Percentiles rank a stretch among this genome's conserved stretches.
Conservation (phyloP, 768 basidiomycete species). For the Russula abietina region DNA sequence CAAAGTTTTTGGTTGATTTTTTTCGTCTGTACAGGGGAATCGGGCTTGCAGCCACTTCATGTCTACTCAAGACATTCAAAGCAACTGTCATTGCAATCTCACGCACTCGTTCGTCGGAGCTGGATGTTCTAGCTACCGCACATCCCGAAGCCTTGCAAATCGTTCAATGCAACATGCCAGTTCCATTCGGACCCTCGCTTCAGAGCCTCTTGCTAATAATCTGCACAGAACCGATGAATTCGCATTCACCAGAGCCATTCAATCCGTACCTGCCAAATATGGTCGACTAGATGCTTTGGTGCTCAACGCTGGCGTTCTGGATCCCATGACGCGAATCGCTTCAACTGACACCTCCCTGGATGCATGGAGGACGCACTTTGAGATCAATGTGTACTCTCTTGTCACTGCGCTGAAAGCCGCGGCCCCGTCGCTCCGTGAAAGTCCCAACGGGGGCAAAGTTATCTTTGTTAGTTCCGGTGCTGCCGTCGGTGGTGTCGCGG, state of each 20-base stretch:
- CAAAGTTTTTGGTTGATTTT: neutral
- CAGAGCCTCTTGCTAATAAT: conserved; percentile 7
- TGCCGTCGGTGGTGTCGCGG: conserved; percentile 55
- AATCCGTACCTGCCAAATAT: conserved; percentile 46
- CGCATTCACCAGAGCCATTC: conserved; percentile 52
- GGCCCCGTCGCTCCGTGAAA: conserved; percentile 63
- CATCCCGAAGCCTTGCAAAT: conserved; percentile 42
- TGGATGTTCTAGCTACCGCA: conserved; percentile 42
- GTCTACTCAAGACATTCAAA: conserved; percentile 55
- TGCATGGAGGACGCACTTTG: conserved; percentile 67
- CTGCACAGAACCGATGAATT: conserved; percentile 50
- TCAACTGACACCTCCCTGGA: conserved; percentile 45
- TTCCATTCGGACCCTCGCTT: conserved; percentile 25
- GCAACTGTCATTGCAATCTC: conserved; percentile 73
- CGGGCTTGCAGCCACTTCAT: conserved; percentile 70
- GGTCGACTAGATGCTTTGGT: conserved; percentile 69
- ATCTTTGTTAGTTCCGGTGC: conserved; percentile 86
- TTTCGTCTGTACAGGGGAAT: conserved; percentile 46
- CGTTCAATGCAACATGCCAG: conserved; percentile 73
- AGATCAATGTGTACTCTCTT: conserved; percentile 85
- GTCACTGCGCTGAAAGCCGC: conserved; percentile 60
- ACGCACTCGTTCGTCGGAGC: conserved; percentile 60
- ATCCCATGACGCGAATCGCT: conserved; percentile 58
- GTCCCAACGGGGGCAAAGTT: conserved; percentile 53
- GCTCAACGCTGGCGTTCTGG: conserved; percentile 77